phyloP scores from a whole-genome alignment of 768 basidiomycete genomes.

The Termitomyces sp. region DNA sequence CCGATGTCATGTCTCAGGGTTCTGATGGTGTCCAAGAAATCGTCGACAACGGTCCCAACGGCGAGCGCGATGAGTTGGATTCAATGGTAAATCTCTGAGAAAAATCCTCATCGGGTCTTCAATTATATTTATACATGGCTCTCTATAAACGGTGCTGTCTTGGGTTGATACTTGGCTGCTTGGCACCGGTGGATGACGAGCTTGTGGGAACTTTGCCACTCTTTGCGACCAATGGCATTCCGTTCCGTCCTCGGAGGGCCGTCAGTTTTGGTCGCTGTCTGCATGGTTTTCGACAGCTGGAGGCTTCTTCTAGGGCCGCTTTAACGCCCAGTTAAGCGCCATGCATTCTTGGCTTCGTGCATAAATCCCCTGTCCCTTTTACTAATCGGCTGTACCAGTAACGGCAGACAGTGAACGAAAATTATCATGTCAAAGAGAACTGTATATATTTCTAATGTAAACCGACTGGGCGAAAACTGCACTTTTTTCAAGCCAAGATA shows the following conservation, averaged over 20 bases:
- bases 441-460: too few relatives aligned
- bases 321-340: not conserved
- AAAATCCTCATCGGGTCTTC: not conserved
- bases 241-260: constrained; percentile 1
- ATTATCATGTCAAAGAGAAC: too few relatives aligned
- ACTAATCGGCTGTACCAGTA: too few relatives aligned
- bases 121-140: not conserved
- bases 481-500: not conserved
- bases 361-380: too few relatives aligned
- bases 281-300: not conserved
- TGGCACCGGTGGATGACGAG: not conserved
- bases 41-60: not conserved
- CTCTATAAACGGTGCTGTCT: not conserved
- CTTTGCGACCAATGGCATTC: not conserved
- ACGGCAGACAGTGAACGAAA: too few relatives aligned
- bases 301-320: not conserved
- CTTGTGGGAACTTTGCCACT: not conserved
- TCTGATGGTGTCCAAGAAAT: too few relatives aligned
- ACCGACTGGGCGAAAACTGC: not conserved
- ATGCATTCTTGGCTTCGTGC: not conserved
- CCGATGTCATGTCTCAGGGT: not conserved
- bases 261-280: not conserved
- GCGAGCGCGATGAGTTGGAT: not conserved
- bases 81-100: not conserved
- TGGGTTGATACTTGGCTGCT: not conserved